Conservation (phyloP, 108 stramenopile genomes). For the Chaetoceros tenuissimus region DNA sequence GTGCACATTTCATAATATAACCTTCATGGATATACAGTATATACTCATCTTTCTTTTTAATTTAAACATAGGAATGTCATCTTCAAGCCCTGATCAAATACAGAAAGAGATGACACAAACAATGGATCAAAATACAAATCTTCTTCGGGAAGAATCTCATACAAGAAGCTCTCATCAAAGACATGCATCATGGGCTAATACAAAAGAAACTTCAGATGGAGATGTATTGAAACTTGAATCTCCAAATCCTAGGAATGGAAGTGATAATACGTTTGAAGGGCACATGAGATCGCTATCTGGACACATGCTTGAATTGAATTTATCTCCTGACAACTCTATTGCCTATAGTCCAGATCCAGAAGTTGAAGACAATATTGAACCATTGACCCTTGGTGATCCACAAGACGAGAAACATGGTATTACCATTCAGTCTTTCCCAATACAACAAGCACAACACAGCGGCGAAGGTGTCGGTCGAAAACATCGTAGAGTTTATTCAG, state of each 20-base stretch:
- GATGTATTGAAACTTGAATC: neutral
- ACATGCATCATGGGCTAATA: neutral
- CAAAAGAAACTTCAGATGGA: neutral
- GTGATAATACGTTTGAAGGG: neutral
- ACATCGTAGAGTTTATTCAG: conserved; percentile 59
- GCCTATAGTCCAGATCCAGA: neutral
- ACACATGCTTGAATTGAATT: neutral
- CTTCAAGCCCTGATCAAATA: too few species aligned
- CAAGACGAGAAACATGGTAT: neutral
- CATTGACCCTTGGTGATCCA: neutral
- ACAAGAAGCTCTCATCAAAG: neutral
- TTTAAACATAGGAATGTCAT: too few species aligned
- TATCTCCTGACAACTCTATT: neutral
- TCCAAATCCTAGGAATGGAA: neutral
- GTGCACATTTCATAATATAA: too few species aligned
- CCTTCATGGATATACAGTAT: too few species aligned
- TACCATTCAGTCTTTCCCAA: neutral
- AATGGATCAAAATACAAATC: too few species aligned
- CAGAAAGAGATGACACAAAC: too few species aligned
- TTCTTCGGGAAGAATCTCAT: too few species aligned
- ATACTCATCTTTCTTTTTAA: too few species aligned
- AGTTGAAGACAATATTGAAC: neutral
- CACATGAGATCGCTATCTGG: neutral
- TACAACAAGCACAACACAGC: neutral
- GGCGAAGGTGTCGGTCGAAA: conserved; percentile 19